Evolutionary conservation across 108 stramenopile species (phyloP).

Genomic region (Aurantiochytrium sp.): DNA sequence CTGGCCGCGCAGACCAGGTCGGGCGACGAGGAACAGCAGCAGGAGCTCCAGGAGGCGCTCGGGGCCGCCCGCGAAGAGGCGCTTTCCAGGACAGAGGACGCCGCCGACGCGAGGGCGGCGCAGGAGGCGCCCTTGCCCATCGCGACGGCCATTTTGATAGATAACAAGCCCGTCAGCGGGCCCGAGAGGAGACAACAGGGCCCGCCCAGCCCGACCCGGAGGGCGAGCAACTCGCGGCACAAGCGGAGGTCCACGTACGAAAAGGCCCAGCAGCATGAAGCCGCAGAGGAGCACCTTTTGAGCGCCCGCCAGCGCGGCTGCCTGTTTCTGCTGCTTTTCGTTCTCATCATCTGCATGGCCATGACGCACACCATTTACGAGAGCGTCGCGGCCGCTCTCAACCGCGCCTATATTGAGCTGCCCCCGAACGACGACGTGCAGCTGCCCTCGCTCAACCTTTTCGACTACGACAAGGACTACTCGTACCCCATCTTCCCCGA

Average conservation of each 20-base stretch:
- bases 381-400: not conserved
- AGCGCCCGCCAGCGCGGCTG: not conserved
- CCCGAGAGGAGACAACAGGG: not conserved
- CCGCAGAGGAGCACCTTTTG: not conserved
- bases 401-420: not conserved
- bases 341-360: not conserved
- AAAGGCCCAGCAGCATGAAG: not conserved
- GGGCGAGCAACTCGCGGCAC: not conserved
- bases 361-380: not conserved
- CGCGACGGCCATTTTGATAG: too few species aligned
- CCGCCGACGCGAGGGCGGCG: too few species aligned
- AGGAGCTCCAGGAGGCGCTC: too few species aligned
- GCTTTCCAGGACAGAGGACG: too few species aligned
- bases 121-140: too few species aligned
- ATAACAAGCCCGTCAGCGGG: too few species aligned
- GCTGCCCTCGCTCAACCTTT: not conserved
- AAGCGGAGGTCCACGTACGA: not conserved
- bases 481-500: not conserved
- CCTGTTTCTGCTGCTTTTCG: not conserved
- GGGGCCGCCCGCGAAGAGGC: too few species aligned
- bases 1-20: too few species aligned
- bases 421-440: not conserved
- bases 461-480: conserved; percentile 6
- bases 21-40: too few species aligned
- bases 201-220: not conserved